A percentile compares a stretch with the other conserved stretches of the same genome.
These are phyloP conservation scores for Syncephalastrum monosporum DNA, from an alignment of 371 early-diverging fungal species.

Conservation along the genomic window DNA sequence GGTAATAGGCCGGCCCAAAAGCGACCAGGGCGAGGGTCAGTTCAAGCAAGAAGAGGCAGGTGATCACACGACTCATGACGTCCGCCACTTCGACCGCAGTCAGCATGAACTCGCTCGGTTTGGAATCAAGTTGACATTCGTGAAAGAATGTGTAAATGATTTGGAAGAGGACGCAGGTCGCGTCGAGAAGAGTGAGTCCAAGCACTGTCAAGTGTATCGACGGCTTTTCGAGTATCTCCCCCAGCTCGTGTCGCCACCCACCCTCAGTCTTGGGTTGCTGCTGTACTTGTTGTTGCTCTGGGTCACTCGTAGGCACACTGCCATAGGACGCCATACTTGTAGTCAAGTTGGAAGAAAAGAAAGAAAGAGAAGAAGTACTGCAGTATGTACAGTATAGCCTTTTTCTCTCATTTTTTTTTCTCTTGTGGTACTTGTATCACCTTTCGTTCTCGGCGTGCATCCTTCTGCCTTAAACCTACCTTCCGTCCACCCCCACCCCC, in stretches of 20 bases:
- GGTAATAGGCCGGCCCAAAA: constrained; percentile 43
- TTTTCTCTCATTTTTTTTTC: no score
- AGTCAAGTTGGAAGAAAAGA: no score
- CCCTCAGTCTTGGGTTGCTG: constrained; percentile 4
- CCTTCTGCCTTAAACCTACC: no score
- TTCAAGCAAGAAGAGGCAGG: constrained; percentile 41
- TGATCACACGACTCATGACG: constrained; percentile 28
- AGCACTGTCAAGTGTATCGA: constrained; percentile 32
- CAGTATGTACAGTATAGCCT: no score
- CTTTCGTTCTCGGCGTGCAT: no score
- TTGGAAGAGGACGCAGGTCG: constrained; percentile 34
- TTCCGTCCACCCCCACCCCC: no score
- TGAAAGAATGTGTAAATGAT: constrained; percentile 30
- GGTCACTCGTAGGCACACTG: constrained; percentile 10
- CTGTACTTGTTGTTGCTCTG: constrained; percentile 1
- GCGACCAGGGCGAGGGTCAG: constrained; percentile 30
- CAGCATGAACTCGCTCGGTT: constrained; percentile 11
- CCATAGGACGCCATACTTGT: constrained; percentile 20
- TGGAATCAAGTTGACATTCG: constrained; percentile 16
- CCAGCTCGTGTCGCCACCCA: constrained; percentile 35
- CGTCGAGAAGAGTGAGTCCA: constrained; percentile 32
- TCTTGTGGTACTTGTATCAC: no score
- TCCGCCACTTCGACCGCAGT: constrained; percentile 32
- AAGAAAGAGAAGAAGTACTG: no score
- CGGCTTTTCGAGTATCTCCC: constrained; percentile 35